Evolutionary conservation across 805 yeast species (phyloP), one percentile per base, ranked within the genome.

Genomic region (Clavispora phyllophila): DNA sequence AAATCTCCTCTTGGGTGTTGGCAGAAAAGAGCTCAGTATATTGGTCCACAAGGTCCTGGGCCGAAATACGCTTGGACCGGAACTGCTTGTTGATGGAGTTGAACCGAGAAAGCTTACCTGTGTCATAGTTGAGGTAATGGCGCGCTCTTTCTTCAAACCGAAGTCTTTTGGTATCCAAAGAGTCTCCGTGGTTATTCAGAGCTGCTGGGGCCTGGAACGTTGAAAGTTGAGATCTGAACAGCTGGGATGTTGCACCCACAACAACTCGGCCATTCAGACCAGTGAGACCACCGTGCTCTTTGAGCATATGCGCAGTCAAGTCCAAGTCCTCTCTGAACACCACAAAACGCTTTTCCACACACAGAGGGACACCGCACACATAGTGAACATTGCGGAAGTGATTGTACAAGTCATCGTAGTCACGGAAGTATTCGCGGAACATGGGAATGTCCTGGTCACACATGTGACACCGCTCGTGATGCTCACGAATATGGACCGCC

Each of bases 301-400:
- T 78, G 37, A 88, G 63, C 81, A 88, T 82, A 62, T 93, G 99
- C 1, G 95, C 90, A 42, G 85, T 83, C 41, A 93, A 70, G 52
- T 89, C 97, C 42, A 89, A 63, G 41, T 86, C 93, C 48, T 88
- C 91, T 18, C 82, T 76, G 59, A 93, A 93, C 1, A 91, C 99
- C 18, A 93, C 93, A 65, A 93, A 91, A 59, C 87, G 86, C 61
- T 85, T 81, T 43, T 90, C 98, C 37, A 90, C 63, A 65, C 99
- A 93, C 10, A 75, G 56, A 37, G 78, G 86, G 15, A 85, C 84
- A 25, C 75, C 72, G 65, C 99, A 93, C 13, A 81, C 79, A 61
- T 70, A 87, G 62, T 93, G 99, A 33, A 74, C 79, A 4, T 57
- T 61, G 51, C 68, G 72, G 63, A 93, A 93, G 68, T 93, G 99